Base-by-base conservation (phyloP, 805 yeast genomes). In the Starmera dryadoides region DNA sequence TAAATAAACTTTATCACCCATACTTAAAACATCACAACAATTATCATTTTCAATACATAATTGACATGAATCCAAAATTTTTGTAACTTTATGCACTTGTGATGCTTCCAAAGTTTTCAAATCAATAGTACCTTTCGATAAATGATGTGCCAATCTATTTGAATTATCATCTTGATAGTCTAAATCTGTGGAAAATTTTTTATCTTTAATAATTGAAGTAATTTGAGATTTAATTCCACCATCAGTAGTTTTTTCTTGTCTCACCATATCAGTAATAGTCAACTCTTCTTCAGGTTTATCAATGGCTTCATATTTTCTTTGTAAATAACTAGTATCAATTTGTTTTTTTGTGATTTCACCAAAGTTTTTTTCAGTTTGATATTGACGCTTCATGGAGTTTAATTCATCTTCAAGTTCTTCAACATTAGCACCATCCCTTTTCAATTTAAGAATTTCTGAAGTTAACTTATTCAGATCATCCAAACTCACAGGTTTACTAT, bases 101-200 rank as follows among this genome's bases (percentile, higher is more conserved):
- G 48, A 47, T 14, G 60, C 45, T 17, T 57, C 56, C 33, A 51
- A 55, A 36, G 50, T 55, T 25, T 45, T 47, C 31, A 60, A 43
- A 35, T 64, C 58, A 8, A 60, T 44, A 19, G 56, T 53, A 8
- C 58, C 59, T 15, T 49, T 47, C 17, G 53, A 46, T 10, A 59
- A 45, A 15, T 60, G 42, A 15, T 47, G 38, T 0, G 75, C 67
- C 9, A 71, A 52, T 30, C 51, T 52, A 0, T 55, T 53, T 1
- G 73, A 65, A 32, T 60, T 58, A 6, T 69, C 74, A 38, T 68
- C 72, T 36, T 67, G 64, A 32, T 63, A 60, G 31, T 71, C 76
- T 33, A 64, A 40, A 37, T 68, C 72, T n/a, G 56, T 51, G 15
- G 55, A 53, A 45, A 54, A 71, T 15, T 49, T 56, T 28, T 54